phyloP scores from a whole-genome alignment of 2,329 filamentous ascomycete genomes.

The Ophiostoma perfectum region DNA sequence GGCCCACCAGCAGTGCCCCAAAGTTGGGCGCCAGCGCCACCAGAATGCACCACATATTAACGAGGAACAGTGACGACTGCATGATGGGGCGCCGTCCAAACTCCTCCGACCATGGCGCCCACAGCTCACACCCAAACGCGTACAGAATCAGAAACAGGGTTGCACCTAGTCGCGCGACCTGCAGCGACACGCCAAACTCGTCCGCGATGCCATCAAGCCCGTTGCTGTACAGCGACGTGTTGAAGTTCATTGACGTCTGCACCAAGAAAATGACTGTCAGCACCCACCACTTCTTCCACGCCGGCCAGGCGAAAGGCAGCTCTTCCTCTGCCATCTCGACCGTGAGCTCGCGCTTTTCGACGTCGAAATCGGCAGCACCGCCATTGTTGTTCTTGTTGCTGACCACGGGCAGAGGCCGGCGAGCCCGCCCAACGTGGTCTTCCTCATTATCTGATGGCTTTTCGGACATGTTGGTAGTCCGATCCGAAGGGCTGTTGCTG shows the following conservation, averaged over 20 bases:
- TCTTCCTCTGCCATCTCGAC: constrained; percentile 48
- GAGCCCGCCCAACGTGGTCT: not conserved
- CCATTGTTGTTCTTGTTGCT: not conserved
- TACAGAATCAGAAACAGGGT: constrained; percentile 75
- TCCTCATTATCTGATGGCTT: not conserved
- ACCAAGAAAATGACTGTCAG: constrained; percentile 68
- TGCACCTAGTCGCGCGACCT: constrained; percentile 66
- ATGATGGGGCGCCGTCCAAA: constrained; percentile 71
- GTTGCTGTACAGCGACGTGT: constrained; percentile 68
- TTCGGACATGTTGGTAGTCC: constrained; percentile 2
- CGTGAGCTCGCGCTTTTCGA: constrained; percentile 13
- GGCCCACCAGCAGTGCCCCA: constrained; percentile 62
- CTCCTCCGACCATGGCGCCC: constrained; percentile 85
- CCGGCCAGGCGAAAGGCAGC: constrained; percentile 57
- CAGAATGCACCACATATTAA: constrained; percentile 71
- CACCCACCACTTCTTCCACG: constrained; percentile 65
- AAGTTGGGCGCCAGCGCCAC: constrained; percentile 71
- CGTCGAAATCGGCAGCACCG: not conserved
- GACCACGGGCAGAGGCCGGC: not conserved
- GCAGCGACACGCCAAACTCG: constrained; percentile 62
- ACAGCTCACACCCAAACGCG: constrained; percentile 80
- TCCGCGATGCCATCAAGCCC: constrained; percentile 59
- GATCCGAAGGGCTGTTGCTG: not conserved
- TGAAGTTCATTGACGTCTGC: constrained; percentile 74
- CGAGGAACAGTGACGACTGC: constrained; percentile 65